A percentile compares a stretch with the other conserved stretches of the same genome.
phyloP scores from a whole-genome alignment of 331 rosid species.

The Phaseolus coccineus region DNA sequence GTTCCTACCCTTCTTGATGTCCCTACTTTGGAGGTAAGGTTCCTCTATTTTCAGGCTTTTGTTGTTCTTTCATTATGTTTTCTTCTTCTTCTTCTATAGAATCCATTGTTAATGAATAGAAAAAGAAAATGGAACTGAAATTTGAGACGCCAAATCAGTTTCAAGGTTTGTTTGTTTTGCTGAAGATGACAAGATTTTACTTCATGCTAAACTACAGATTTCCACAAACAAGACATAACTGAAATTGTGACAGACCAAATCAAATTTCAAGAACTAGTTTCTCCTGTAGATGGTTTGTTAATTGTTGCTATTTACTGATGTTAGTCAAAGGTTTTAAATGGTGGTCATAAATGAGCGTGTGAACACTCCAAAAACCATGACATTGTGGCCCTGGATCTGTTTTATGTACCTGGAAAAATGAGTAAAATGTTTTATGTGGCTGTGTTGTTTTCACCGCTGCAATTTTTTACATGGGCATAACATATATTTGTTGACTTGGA shows the following conservation, averaged over 20 bases:
- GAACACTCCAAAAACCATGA: too few species aligned
- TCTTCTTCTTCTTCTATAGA: not conserved
- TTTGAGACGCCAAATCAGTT: conserved; percentile 2
- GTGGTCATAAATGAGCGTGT: too few species aligned
- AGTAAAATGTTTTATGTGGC: not conserved
- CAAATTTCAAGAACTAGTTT: conserved; percentile 17
- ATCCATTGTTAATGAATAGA: not conserved
- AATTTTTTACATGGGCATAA: not conserved
- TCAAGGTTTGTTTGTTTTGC: not conserved
- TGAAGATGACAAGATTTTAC: not conserved
- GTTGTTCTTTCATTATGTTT: not conserved
- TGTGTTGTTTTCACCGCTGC: not conserved
- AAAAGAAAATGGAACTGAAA: not conserved
- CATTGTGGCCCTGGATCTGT: too few species aligned
- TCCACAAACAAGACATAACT: not conserved
- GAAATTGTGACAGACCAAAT: conserved; percentile 1
- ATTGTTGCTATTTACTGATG: not conserved
- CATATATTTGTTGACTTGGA: not conserved
- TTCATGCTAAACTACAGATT: not conserved
- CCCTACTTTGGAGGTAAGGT: conserved; percentile 53
- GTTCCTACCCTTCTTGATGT: conserved; percentile 38
- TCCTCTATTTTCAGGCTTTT: not conserved
- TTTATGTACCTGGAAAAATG: not conserved
- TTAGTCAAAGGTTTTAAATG: not conserved
- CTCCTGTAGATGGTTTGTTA: not conserved